Evolutionary conservation across 257 asterid species (phyloP).

Genomic region (Anisodus acutangulus): DNA sequence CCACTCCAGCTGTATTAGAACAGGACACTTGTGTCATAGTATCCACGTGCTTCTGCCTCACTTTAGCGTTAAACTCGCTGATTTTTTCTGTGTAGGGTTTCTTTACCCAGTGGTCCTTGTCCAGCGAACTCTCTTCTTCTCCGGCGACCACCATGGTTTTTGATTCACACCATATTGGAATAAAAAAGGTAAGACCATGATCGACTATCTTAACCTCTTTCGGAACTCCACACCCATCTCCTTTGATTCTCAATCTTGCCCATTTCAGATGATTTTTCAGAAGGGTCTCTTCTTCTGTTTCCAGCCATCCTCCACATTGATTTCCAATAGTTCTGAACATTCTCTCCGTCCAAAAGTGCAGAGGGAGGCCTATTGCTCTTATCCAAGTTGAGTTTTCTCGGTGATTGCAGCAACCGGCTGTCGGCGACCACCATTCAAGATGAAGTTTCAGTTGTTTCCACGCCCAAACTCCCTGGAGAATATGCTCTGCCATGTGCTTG

Average conservation of each 20-base stretch:
- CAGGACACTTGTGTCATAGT: too few species aligned
- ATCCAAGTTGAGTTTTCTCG: background rate
- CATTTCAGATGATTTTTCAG: background rate
- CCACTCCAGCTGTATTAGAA: background rate
- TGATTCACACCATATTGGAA: background rate
- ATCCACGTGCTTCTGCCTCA: too few species aligned
- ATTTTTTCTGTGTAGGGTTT: too few species aligned
- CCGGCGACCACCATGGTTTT: background rate
- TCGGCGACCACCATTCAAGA: background rate
- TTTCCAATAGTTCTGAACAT: background rate
- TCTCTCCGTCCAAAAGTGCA: background rate
- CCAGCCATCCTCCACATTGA: background rate
- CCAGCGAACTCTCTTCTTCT: background rate
- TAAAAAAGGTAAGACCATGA: background rate
- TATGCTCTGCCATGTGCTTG: background rate
- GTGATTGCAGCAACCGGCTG: background rate
- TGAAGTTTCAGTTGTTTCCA: constrained; percentile 3
- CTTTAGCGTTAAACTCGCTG: too few species aligned
- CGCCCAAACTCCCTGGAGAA: background rate
- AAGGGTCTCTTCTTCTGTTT: background rate
- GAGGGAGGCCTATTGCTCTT: background rate
- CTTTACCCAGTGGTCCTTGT: background rate
- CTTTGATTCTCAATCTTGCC: background rate
- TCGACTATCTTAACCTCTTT: background rate
- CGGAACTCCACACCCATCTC: background rate